Percentiles rank a stretch among this genome's conserved stretches.
Evolutionary conservation across 164 flowering plant species (phyloP).

Genomic region (Litsea cubeba): DNA sequence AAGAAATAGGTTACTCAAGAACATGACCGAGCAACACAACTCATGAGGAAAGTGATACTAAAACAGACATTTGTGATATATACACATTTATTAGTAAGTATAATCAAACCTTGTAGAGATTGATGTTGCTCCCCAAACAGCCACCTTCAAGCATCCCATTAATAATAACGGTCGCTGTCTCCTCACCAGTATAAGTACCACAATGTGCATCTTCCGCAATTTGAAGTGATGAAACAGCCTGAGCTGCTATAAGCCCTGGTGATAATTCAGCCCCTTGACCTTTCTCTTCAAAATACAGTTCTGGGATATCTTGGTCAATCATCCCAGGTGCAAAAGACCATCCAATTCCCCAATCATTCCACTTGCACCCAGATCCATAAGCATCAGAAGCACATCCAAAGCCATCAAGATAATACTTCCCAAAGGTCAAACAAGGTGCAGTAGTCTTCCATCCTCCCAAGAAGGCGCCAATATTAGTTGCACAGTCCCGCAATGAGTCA

Average conservation of each 20-base stretch:
- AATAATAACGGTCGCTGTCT: conserved; percentile 25
- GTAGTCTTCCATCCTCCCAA: conserved; percentile 35
- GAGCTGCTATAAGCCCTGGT: conserved; percentile 72
- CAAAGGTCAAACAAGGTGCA: conserved; percentile 30
- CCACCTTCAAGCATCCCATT: conserved; percentile 43
- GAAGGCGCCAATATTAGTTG: conserved; percentile 35
- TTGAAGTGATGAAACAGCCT: conserved; percentile 79
- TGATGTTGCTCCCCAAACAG: conserved; percentile 10
- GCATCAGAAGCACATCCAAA: conserved; percentile 45
- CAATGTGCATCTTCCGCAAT: conserved; percentile 63
- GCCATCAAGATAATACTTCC: conserved; percentile 38
- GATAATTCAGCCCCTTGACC: conserved; percentile 43
- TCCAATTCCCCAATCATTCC: conserved; percentile 42
- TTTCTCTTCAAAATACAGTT: conserved; percentile 33
- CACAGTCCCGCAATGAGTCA: conserved; percentile 36
- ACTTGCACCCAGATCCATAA: conserved; percentile 36
- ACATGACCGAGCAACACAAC: neutral
- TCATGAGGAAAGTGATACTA: neutral
- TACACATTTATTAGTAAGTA: conserved; percentile 3
- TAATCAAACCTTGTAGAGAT: conserved; percentile 15
- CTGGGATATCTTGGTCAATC: conserved; percentile 22
- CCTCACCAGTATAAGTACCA: conserved; percentile 14
- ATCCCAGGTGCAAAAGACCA: conserved; percentile 40
- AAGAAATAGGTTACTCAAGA: neutral
- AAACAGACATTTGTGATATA: neutral